Base-by-base conservation (phyloP, 2,329 filamentous ascomycete genomes). In the Colletotrichum simmondsii region DNA sequence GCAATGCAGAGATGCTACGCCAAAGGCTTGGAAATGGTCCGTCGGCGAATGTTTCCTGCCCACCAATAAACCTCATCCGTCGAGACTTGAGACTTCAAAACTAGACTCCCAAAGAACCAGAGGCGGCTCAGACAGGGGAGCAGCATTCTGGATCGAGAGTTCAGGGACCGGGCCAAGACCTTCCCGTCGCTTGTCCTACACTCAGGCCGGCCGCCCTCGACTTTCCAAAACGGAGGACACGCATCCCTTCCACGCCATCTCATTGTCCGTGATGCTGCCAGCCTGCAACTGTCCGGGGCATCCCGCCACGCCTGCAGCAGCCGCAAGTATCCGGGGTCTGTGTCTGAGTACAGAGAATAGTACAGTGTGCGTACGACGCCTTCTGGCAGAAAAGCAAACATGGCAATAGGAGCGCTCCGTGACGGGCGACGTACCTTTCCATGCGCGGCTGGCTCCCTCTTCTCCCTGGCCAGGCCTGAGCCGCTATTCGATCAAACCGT, bases 181-280 rank as follows among this genome's bases (percentile, higher is more conserved):
- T 64, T 69, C 42, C 70, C 65, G 70, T 35, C 42, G 26, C 61
- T 56, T 32, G 69, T 63, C 53, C 59, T 60, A 65, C 53, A 60
- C 62, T 70, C 7, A 37, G 62, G 54, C 53, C 8, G 16, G 26
- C n/a, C 24, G 46, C 26, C 65, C 59, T 61, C n/a, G 58, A 61
- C 52, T 24, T 52, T 72, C 61, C 65, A 56, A 68, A 68, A 72
- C 69, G 69, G 64, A 68, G 49, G 65, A 72, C 58, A 58, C 65
- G 65, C 69, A 63, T 58, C 49, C 58, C 65, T 30, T 58, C 65
- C 65, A 58, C 32, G 58, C 59, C 69, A 69, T 69, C 65, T 59
- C 59, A 58, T 63, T 53, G 28, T 68, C 22, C 49, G 24, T 53
- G 64, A 71, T 49, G 37, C 57, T 32, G 63, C n/a, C 22, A 22